These are phyloP conservation scores for Avena atlantica DNA, from an alignment of 176 grass and related monocot genomes.

Conservation along the genomic window DNA sequence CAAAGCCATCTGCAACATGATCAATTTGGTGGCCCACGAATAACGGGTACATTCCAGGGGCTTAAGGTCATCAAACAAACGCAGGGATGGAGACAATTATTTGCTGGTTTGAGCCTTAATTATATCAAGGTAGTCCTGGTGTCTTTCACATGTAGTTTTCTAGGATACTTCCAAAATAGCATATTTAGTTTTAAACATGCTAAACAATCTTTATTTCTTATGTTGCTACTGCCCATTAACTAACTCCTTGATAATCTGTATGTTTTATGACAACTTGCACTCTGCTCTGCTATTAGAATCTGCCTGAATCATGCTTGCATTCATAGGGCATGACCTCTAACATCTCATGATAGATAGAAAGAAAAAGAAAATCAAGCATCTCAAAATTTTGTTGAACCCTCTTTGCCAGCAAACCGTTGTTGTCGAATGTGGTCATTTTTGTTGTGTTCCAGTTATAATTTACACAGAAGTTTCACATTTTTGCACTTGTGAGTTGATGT, in stretches of 20 bases:
- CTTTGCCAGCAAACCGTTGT: neutral
- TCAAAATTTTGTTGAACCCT: constrained; percentile 14
- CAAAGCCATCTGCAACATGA: constrained; percentile 57
- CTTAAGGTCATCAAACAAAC: constrained; percentile 56
- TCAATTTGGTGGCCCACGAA: constrained; percentile 47
- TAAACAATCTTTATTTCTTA: neutral
- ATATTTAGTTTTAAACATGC: constrained; percentile 2
- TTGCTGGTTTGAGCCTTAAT: constrained; percentile 86
- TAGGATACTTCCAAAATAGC: neutral
- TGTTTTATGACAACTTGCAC: neutral
- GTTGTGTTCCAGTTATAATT: neutral
- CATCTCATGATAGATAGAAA: neutral
- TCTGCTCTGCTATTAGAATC: neutral
- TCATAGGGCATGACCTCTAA: neutral
- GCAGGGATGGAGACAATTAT: constrained; percentile 78
- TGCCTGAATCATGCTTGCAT: neutral
- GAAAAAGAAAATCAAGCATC: neutral
- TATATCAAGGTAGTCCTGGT: constrained; percentile 70
- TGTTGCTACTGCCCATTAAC: neutral
- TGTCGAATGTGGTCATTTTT: neutral
- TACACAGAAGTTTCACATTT: neutral
- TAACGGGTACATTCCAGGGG: constrained; percentile 71
- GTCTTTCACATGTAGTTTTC: neutral
- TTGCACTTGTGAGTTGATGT: constrained; percentile 3
- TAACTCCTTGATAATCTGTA: neutral